Conservation (phyloP, 805 yeast species). For the Pichia rugopelliculosa region DNA sequence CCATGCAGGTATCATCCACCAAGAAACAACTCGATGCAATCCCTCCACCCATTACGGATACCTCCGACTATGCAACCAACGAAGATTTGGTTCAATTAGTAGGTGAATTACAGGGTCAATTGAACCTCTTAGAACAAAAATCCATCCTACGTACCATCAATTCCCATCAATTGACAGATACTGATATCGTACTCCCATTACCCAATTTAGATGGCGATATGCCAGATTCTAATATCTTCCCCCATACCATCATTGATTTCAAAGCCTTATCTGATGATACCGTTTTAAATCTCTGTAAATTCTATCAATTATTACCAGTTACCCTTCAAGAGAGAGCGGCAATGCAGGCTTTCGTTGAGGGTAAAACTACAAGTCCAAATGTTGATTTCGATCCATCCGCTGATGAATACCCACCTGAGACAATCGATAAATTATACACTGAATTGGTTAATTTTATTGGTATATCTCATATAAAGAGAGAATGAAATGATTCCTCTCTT, state of each 20-base stretch:
- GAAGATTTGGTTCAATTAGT: slow-evolving; percentile 84
- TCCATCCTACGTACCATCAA: slow-evolving; percentile 65
- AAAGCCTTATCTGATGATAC: slow-evolving; percentile 35
- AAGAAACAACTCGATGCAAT: slow-evolving; percentile 19
- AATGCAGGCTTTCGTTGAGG: slow-evolving; percentile 44
- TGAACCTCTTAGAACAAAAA: slow-evolving; percentile 72
- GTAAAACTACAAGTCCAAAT: slow-evolving; percentile 37
- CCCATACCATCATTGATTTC: slow-evolving; percentile 50
- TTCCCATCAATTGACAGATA: slow-evolving; percentile 36
- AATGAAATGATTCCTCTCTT: slow-evolving; percentile 3
- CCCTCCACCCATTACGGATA: slow-evolving; percentile 27
- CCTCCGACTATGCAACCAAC: slow-evolving; percentile 61
- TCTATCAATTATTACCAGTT: slow-evolving; percentile 73
- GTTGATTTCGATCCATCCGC: slow-evolving; percentile 24
- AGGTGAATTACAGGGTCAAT: slow-evolving; percentile 83
- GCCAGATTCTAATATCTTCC: slow-evolving; percentile 49
- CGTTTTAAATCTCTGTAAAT: slow-evolving; percentile 52
- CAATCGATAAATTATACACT: slow-evolving; percentile 48
- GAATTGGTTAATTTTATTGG: slow-evolving; percentile 68
- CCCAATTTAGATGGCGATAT: slow-evolving; percentile 74
- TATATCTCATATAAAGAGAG: slow-evolving; percentile 11
- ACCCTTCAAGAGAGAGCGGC: slow-evolving; percentile 45
- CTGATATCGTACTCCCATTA: slow-evolving; percentile 53
- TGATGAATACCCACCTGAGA: slow-evolving; percentile 37
- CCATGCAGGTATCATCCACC: slow-evolving; percentile 55